Evolutionary conservation across 768 basidiomycete species (phyloP), one percentile per base, ranked within the genome.

Genomic region (Suillus luteus): DNA sequence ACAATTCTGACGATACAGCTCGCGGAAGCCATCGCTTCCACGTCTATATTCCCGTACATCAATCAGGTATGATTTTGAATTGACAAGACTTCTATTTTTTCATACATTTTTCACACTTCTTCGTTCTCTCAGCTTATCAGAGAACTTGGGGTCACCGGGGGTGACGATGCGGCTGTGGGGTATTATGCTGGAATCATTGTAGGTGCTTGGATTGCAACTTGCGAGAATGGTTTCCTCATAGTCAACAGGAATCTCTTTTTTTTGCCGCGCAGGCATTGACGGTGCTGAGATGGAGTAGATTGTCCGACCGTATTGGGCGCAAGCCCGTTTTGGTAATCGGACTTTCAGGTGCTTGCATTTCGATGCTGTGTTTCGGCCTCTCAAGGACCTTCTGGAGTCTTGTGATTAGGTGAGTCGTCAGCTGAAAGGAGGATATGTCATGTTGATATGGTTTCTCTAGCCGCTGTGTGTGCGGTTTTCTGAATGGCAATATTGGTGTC

Each of bases 161-260:
- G 87, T 27, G 85, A 90, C 63, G 81, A 85, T 54, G 78, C 79
- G 60, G 86, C 85, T 75, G 84, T 88, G 3, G 88, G 88, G 24
- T 89, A 89, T 67, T 90, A 89, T 69, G 87, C 86, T 24, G 88
- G 86, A 41, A 67, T 89, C 35, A 71, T 76, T 59, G 85, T 88
- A 62, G 75, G 87, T 68, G 64, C 65, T 24, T 5, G 46, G 22
- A 48, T 48, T 14, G 8, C 38, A 35, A 37, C 38, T 48, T 38
- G 37, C 24, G 27, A 31, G 46, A 52, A 51, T 37, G 17, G 35
- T 40, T 43, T 61, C 15, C 48, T 54, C 41, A 43, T 51, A 15
- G 48, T 43, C 9, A 31, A 31, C 60, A 88, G 86, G 83, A 87
- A 76, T 88, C 86, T 1, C 71, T 89, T 3, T 90, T 88, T 70